Base-by-base conservation (phyloP, 345 rosid species). In the Cochlearia excelsa region DNA sequence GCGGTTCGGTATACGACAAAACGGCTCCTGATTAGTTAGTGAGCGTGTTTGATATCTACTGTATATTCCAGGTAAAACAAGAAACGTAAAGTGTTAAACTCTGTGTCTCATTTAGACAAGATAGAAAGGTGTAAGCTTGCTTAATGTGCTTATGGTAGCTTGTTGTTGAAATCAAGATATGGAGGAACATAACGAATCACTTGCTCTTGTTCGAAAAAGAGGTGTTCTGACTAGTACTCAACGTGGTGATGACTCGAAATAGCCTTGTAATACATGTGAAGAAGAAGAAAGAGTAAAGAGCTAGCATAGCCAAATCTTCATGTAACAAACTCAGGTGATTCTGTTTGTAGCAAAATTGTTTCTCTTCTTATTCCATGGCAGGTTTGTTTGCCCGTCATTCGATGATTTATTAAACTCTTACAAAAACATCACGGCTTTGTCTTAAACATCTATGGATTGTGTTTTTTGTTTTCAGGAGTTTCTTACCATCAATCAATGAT, bases 181-280 rank as follows among this genome's bases (percentile, higher is more conserved):
- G 23, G 57, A 61, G 48, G 42, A 29, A 5, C 48, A 39, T 29
- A 39, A 38, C 47, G 10, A 35, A 4, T 4, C 26, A 51, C 40
- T 30, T 11, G 48, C 3, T 59, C 35, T 47, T 47, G 54, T 26
- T 59, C 43, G 44, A 59, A 16, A 29, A 59, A 34, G 42, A 59
- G 26, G 29, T 61, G 45, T 2, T 61, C 38, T 39, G 9, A 30
- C 23, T 16, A 37, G 7, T 38, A 1, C 4, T 46, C 30, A 23
- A 26, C 30, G 9, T 46, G 48, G 28, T 0, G 46, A 23, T 45
- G 30, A 26, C 29, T 45, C 9, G 6, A 6, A 3, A 8, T 51
- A 29, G 48, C 9, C 2, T 28, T 47, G 4, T 7, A 8, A 29
- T 8, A 38, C 39, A 37, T 9, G 9, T 4, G 47, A 50, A 49